phyloP scores from a whole-genome alignment of 2,329 filamentous ascomycete genomes.

The Penicillium verrucosum region DNA sequence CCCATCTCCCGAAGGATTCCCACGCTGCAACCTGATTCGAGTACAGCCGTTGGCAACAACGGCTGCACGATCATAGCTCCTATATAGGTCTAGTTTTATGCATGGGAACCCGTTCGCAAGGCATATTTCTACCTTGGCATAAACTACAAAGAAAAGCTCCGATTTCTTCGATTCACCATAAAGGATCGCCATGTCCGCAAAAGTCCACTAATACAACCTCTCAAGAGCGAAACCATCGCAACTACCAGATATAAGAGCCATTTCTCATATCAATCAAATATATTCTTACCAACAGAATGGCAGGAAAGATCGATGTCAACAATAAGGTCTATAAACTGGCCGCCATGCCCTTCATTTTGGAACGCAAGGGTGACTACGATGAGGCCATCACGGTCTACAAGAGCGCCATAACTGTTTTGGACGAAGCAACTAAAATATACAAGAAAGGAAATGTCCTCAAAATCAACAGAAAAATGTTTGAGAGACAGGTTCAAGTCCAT shows the following conservation, averaged over 20 bases:
- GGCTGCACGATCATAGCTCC: background rate
- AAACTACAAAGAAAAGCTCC: background rate
- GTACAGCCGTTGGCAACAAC: background rate
- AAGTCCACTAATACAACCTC: background rate
- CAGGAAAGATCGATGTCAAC: background rate
- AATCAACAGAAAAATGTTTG: constrained; percentile 19
- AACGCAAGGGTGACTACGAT: constrained; percentile 12
- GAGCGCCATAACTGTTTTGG: constrained; percentile 7
- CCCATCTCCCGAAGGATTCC: background rate
- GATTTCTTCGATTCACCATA: background rate
- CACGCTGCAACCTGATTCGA: background rate
- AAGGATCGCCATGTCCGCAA: background rate
- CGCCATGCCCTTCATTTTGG: constrained; percentile 8
- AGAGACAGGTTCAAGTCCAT: constrained; percentile 16
- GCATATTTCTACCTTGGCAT: background rate
- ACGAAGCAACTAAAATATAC: constrained; percentile 2
- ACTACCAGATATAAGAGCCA: background rate
- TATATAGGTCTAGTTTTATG: background rate
- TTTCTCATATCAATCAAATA: too few species aligned
- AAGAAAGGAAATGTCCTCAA: constrained; percentile 14
- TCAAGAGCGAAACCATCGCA: background rate
- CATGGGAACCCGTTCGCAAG: background rate
- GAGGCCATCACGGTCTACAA: constrained; percentile 15
- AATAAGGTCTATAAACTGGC: constrained; percentile 5
- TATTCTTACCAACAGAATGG: background rate